Evolutionary conservation across 169 alveolate genomes (phyloP).

Genomic region (Pseudocohnilembus persalinus): DNA sequence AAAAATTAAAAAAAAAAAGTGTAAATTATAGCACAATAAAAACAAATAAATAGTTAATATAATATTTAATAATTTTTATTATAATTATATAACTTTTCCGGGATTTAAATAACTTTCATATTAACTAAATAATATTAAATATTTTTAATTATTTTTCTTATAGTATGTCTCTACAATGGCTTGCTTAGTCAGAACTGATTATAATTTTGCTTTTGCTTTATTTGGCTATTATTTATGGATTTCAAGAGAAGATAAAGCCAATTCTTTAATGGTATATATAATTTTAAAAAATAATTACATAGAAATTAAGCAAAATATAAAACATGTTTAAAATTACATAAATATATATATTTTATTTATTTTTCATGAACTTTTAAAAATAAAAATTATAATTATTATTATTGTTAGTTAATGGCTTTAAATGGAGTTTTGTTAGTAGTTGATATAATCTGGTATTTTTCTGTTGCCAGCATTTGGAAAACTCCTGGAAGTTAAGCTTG

Average conservation of each 20-base stretch:
- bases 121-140: too few relatives aligned
- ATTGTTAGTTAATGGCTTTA: constrained; percentile 34
- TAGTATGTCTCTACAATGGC: constrained; percentile 2
- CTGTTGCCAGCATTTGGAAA: constrained; percentile 49
- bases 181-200: constrained; percentile 50
- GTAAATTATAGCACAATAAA: too few relatives aligned
- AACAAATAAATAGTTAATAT: too few relatives aligned
- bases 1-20: too few relatives aligned
- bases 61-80: too few relatives aligned
- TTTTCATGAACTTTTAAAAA: not conserved
- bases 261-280: constrained; percentile 42
- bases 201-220: constrained; percentile 49
- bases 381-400: not conserved
- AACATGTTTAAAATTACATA: not conserved
- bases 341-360: not conserved
- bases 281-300: not conserved
- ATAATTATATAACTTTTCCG: too few relatives aligned
- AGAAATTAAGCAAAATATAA: not conserved
- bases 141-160: too few relatives aligned
- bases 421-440: constrained; percentile 43
- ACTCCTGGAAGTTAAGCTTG: constrained; percentile 31
- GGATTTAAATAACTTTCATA: too few relatives aligned
- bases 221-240: constrained; percentile 52
- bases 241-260: constrained; percentile 50
- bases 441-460: constrained; percentile 43